These are phyloP conservation scores for Ascomycota sp. DNA, from an alignment of 2,329 filamentous ascomycete genomes.

Conservation along the genomic window DNA sequence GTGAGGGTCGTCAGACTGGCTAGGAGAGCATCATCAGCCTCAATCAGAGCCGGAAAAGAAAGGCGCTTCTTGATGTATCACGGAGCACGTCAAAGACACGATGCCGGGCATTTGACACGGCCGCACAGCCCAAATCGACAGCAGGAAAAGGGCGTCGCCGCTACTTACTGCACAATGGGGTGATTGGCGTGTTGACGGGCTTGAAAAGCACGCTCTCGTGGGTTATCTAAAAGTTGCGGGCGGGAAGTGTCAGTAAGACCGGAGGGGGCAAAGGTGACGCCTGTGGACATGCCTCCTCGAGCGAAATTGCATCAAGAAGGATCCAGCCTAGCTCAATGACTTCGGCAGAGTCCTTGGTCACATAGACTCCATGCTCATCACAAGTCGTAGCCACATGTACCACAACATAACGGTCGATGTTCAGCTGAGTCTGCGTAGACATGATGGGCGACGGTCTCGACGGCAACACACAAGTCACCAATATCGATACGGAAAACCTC, in stretches of 20 bases:
- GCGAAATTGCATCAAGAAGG: constrained; percentile 72
- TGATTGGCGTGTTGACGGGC: constrained; percentile 96
- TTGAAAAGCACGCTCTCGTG: constrained; percentile 94
- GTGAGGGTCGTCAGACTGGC: constrained; percentile 93
- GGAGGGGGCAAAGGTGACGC: constrained; percentile 2
- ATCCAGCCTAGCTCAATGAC: constrained; percentile 99
- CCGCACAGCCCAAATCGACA: too few relatives aligned
- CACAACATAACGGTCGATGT: constrained; percentile 89
- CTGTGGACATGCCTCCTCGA: constrained; percentile 88
- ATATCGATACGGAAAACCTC: constrained; percentile 3
- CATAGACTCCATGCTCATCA: constrained; percentile 97
- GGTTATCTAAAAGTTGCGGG: constrained; percentile 43
- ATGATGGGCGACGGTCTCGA: constrained; percentile 11
- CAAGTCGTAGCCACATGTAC: constrained; percentile 98
- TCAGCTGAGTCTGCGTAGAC: constrained; percentile 32
- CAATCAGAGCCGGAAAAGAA: constrained; percentile 2
- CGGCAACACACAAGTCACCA: constrained; percentile 4
- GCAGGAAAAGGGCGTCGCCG: constrained; percentile 5
- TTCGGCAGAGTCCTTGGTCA: constrained; percentile 97
- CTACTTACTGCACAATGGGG: constrained; percentile 89
- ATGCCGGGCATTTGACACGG: too few relatives aligned
- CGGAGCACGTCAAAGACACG: too few relatives aligned
- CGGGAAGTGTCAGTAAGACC: not conserved
- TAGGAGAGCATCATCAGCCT: constrained; percentile 17
- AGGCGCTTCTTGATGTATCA: too few relatives aligned